Base-by-base conservation (phyloP, 768 basidiomycete genomes). In the Cystoderma amianthinum region DNA sequence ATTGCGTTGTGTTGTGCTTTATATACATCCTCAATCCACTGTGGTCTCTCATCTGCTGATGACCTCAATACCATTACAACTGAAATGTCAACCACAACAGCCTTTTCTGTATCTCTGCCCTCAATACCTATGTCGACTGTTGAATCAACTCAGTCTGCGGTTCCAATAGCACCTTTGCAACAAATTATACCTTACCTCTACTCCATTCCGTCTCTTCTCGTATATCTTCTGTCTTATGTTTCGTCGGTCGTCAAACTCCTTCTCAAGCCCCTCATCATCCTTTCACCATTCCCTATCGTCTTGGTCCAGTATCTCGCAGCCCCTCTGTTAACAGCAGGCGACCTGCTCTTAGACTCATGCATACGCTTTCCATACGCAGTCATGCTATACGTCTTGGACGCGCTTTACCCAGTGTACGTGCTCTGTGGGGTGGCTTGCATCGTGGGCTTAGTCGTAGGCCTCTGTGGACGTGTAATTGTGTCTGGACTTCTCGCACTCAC, bases 401-500 rank as follows among this genome's bases (percentile, higher is more conserved):
- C 66, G 7, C 38, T 80, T 1, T 76, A 73, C 36, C 79, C 79
- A 0, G 38, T 79, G 23, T 81, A 80, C 47, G 67, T 78, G 11
- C 70, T 80, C 44, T 67, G 63, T 28, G 75, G 75, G 1, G 68
- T 74, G 1, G 78, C 79, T 1, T 77, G 73, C 46, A 70, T 81
- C 38, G 62, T 64, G 6, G 78, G 78, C 4, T 59, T 56, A 7
- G 13, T 67, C 15, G 33, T 80, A 1, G 79, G 79, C 2, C 36
- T 68, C 1, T 45, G 60, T 10, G 79, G 56, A 2, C 10, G 41
- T 7, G 6, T 36, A 28, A 28, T 28, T 7, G 25, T 28, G 25
- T n/a, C n/a, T n/a, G n/a, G n/a, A n/a, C n/a, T n/a, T n/a, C n/a
- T n/a, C n/a, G n/a, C n/a, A n/a, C n/a, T n/a, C n/a, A n/a, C n/a